These are phyloP conservation scores for Mariannaea sp. DNA, from an alignment of 2,329 filamentous ascomycete species.

Conservation along the genomic window DNA sequence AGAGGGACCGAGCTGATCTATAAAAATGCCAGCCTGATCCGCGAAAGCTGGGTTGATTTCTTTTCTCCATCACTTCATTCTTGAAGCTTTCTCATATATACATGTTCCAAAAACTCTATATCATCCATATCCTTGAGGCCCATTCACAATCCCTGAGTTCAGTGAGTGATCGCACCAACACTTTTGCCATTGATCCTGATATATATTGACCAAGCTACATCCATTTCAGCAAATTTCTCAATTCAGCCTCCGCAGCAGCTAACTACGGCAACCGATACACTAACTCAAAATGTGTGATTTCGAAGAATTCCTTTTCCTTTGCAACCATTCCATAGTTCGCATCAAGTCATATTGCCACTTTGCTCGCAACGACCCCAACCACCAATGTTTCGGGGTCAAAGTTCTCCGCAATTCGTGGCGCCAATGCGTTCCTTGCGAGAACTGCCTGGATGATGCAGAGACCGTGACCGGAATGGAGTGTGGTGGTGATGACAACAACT, in stretches of 20 bases:
- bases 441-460: conserved; percentile 43
- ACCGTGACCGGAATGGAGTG: too few species aligned
- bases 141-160: too few species aligned
- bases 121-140: background rate
- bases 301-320: conserved; percentile 71
- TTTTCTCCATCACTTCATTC: background rate
- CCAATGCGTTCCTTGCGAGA: conserved; percentile 58
- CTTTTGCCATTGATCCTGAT: too few species aligned
- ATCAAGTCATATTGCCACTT: conserved; percentile 75
- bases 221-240: background rate
- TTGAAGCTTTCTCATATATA: background rate
- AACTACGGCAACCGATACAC: background rate
- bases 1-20: too few species aligned
- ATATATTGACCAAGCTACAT: background rate
- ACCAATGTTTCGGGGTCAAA: conserved; percentile 72
- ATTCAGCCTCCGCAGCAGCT: background rate
- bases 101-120: background rate
- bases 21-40: background rate
- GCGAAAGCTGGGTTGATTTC: background rate
- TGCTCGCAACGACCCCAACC: conserved; percentile 72
- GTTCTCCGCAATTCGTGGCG: conserved; percentile 65
- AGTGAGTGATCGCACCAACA: background rate
- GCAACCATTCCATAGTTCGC: conserved; percentile 63
- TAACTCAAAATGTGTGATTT: conserved; percentile 67
- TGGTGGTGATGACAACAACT: background rate